Percentiles rank a stretch among this genome's conserved stretches.
Evolutionary conservation across 106 monocot species (phyloP).

Genomic region (Phalaenopsis equestris): DNA sequence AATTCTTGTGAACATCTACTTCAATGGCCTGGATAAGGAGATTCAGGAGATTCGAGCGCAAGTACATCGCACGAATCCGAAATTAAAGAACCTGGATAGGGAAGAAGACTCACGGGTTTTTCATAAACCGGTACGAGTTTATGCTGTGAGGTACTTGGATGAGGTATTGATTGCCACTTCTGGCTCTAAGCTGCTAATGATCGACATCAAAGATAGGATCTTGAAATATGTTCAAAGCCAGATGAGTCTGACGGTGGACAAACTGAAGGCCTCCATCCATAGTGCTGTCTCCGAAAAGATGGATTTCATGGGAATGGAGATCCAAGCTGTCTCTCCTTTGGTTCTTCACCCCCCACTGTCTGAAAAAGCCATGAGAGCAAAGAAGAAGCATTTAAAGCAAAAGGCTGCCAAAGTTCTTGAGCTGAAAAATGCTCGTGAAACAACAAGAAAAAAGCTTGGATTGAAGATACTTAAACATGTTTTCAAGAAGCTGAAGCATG

Average conservation of each 20-base stretch:
- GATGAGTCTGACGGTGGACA: slow-evolving; percentile 59
- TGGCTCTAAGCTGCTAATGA: slow-evolving; percentile 60
- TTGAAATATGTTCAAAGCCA: slow-evolving; percentile 44
- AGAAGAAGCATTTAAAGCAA: slow-evolving; percentile 80
- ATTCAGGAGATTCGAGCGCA: slow-evolving; percentile 48
- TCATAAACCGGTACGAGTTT: slow-evolving; percentile 69
- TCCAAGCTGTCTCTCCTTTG: slow-evolving; percentile 78
- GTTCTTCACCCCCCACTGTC: slow-evolving; percentile 74
- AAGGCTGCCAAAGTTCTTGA: slow-evolving; percentile 60
- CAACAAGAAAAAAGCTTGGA: slow-evolving; percentile 76
- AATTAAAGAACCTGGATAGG: slow-evolving; percentile 8
- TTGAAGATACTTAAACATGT: slow-evolving; percentile 72
- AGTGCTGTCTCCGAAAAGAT: slow-evolving; percentile 88
- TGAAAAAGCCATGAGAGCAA: slow-evolving; percentile 87
- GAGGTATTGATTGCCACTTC: slow-evolving; percentile 78
- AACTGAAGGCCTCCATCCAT: slow-evolving; percentile 49
- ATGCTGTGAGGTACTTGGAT: slow-evolving; percentile 84
- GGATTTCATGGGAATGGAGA: slow-evolving; percentile 80
- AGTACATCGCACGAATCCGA: slow-evolving; percentile 50
- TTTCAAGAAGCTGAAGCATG: slow-evolving; percentile 60
- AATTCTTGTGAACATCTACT: slow-evolving; percentile 74
- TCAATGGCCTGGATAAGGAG: slow-evolving; percentile 57
- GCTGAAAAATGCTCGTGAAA: slow-evolving; percentile 93
- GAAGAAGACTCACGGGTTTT: slow-evolving; percentile 33
- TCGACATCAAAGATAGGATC: slow-evolving; percentile 56